Base-by-base conservation (phyloP, 768 basidiomycete genomes). In the Mycena amicta region DNA sequence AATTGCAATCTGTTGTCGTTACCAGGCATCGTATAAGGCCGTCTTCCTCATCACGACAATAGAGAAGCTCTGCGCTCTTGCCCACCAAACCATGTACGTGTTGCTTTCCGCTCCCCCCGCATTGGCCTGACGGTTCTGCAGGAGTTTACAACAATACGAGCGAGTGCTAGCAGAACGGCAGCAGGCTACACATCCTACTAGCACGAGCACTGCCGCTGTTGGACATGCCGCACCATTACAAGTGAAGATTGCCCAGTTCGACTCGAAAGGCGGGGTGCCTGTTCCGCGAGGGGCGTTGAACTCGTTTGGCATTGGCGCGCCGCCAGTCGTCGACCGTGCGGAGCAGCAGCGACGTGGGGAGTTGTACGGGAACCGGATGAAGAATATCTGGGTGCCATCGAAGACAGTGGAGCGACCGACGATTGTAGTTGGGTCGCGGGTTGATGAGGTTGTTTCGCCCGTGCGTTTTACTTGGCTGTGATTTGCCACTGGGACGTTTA, bases 211-310 rank as follows among this genome's bases (percentile, higher is more conserved):
- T 3, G 41, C 49, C 5, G 20, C 50, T 0, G 60, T 66, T 2
- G 68, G 70, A 20, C 58, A 67, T 0, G 70, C 61, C 0, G 67
- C 74, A 37, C 72, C 70, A 12, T 71, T 84, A 11, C 78, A 76
- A 27, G 80, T 80, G 64, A 82, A 77, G 69, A 84, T 84, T 56
- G 83, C 83, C 13, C 80, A 77, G 47, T 84, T 84, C 50, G 83
- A 84, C 66, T 71, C 75, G 63, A 79, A 79, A 64, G 83, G 83
- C 57, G 82, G 80, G 18, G 71, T 77, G 2, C 83, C 82, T 20
- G 72, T 77, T 45, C 83, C 83, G 12, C 74, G 78, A 50, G 76
- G 76, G 3, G 23, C 47, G 23, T 53, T 54, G 25, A 45, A 50
- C n/a, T 77, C 80, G 55, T 81, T 83, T 63, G 80, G 71, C 20